A percentile compares a stretch with the other conserved stretches of the same genome.
Evolutionary conservation across 176 grass and related monocot genomes (phyloP).

Genomic region (Tillandsia fasciculata): DNA sequence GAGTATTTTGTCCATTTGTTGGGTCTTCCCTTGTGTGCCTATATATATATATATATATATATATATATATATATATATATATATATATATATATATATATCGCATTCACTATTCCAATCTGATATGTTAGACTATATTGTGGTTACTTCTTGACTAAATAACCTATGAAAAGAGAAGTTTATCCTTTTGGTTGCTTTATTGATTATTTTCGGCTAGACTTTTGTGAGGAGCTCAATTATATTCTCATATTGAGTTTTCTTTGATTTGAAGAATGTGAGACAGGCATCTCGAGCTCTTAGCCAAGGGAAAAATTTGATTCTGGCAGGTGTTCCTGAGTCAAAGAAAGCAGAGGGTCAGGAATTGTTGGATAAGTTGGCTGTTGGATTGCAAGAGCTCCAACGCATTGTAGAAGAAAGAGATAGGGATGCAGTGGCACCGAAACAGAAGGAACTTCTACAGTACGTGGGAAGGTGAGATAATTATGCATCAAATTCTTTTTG

Average conservation of each 20-base stretch:
- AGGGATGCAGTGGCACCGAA: constrained; percentile 84
- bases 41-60: too few relatives aligned
- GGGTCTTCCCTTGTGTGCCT: too few relatives aligned
- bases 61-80: too few relatives aligned
- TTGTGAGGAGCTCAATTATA: background rate
- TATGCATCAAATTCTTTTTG: background rate
- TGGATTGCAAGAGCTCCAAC: constrained; percentile 77
- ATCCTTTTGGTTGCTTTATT: background rate
- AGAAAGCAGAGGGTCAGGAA: constrained; percentile 81
- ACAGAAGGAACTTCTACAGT: constrained; percentile 95
- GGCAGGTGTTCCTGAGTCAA: constrained; percentile 70
- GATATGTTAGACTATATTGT: too few relatives aligned
- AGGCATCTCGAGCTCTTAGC: constrained; percentile 68
- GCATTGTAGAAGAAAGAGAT: constrained; percentile 69
- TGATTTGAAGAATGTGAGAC: constrained; percentile 68
- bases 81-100: too few relatives aligned
- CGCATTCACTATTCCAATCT: too few relatives aligned
- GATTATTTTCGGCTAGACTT: background rate
- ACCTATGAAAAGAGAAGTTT: too few relatives aligned
- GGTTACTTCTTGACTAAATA: too few relatives aligned
- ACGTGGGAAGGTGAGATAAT: constrained; percentile 72
- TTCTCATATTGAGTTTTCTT: constrained; percentile 13
- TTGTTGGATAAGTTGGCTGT: constrained; percentile 62
- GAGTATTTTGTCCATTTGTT: too few relatives aligned
- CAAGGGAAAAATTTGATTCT: constrained; percentile 73